A percentile compares a stretch with the other conserved stretches of the same genome.
phyloP scores from a whole-genome alignment of 495 filamentous ascomycete species.

The Xylaria venustula region DNA sequence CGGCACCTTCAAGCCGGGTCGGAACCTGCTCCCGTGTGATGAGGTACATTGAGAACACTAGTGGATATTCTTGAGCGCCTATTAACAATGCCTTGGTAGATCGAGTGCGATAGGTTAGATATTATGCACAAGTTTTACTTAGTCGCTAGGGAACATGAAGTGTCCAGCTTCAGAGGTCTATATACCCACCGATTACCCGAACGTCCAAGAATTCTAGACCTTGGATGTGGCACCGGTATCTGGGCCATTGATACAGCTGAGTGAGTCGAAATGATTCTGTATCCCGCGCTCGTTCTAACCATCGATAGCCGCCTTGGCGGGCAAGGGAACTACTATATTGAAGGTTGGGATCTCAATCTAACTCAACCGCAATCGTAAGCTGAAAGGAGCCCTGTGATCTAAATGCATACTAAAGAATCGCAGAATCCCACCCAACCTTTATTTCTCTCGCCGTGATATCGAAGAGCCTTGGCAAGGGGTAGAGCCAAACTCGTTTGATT shows the following conservation, averaged over 20 bases:
- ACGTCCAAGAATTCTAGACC: slow-evolving; percentile 63
- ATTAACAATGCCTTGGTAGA: slow-evolving; percentile 38
- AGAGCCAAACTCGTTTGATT: slow-evolving; percentile 74
- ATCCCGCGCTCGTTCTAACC: slow-evolving; percentile 4
- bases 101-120: slow-evolving; percentile 73
- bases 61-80: neutral
- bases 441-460: slow-evolving; percentile 72
- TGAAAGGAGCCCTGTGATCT: neutral
- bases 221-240: slow-evolving; percentile 88
- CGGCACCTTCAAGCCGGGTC: slow-evolving; percentile 13
- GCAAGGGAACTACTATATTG: slow-evolving; percentile 52
- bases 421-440: slow-evolving; percentile 70
- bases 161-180: slow-evolving; percentile 40
- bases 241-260: slow-evolving; percentile 88
- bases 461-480: slow-evolving; percentile 74
- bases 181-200: slow-evolving; percentile 26
- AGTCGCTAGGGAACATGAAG: slow-evolving; percentile 60
- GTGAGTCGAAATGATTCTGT: slow-evolving; percentile 45
- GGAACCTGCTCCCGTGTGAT: slow-evolving; percentile 16
- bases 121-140: slow-evolving; percentile 74
- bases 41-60: slow-evolving; percentile 7
- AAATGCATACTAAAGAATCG: neutral
- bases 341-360: slow-evolving; percentile 73
- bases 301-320: slow-evolving; percentile 40
- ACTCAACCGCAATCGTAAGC: slow-evolving; percentile 75